phyloP scores from a whole-genome alignment of 768 basidiomycete genomes.

The Nevesoporus exiguus region DNA sequence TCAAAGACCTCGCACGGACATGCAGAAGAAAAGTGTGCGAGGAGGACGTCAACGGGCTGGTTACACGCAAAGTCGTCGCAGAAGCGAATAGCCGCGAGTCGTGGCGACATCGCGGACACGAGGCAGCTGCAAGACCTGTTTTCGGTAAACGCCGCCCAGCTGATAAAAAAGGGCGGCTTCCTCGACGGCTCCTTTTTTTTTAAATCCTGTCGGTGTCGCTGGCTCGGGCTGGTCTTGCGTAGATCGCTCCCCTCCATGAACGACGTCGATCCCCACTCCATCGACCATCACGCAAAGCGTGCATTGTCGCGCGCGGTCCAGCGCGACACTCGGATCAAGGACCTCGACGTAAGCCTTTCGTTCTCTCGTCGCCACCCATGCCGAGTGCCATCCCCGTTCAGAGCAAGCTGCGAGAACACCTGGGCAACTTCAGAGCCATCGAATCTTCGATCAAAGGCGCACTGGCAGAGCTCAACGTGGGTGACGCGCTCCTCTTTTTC shows the following conservation, averaged over 20 bases:
- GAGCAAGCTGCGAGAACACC: constrained; percentile 63
- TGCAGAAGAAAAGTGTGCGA: constrained; percentile 49
- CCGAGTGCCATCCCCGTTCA: constrained; percentile 23
- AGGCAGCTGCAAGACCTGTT: not conserved
- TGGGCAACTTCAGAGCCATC: constrained; percentile 73
- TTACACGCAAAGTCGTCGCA: constrained; percentile 52
- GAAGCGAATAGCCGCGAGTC: constrained; percentile 42
- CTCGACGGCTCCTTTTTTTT: not conserved
- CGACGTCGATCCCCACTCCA: not conserved
- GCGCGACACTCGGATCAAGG: constrained; percentile 58
- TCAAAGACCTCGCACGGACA: constrained; percentile 46
- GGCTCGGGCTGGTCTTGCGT: too few relatives aligned
- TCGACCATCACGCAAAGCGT: constrained; percentile 46
- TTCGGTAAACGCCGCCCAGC: not conserved
- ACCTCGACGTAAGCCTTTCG: constrained; percentile 45
- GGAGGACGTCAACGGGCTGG: constrained; percentile 38
- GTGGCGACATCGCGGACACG: not conserved
- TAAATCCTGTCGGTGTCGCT: too few relatives aligned
- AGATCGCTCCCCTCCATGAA: constrained; percentile 10
- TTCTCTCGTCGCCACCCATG: not conserved
- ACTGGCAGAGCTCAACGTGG: constrained; percentile 56
- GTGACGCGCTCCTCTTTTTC: not conserved
- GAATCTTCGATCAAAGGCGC: constrained; percentile 68
- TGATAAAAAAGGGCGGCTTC: not conserved
- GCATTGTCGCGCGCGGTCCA: constrained; percentile 45